Base-by-base conservation (phyloP, 2,329 filamentous ascomycete genomes). In the Karstenula rhodostoma region DNA sequence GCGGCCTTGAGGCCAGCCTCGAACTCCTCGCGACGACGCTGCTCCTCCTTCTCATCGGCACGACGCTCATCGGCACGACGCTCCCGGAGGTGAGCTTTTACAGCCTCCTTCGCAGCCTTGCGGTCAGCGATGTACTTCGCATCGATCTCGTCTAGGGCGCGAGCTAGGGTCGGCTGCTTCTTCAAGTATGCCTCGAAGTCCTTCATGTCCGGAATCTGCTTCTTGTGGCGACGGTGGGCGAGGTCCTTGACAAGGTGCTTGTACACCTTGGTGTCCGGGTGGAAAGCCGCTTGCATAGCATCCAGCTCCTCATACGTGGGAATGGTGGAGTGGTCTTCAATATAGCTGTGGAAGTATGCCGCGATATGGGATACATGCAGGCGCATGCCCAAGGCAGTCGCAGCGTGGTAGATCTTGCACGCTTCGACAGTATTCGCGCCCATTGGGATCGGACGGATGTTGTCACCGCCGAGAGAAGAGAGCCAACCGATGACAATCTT, bases 371-470 rank as follows among this genome's bases (percentile, higher is more conserved):
- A 19, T 1, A 22, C 29, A 22, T 50, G 29, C 1, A 3, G n/a
- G 13, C 49, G 32, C 49, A 52, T 52, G n/a, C 22, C 49, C n/a
- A 52, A 19, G 3, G 17, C 49, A 3, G 19, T 25, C 25, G 32
- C 49, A 15, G 33, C 49, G 6, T 52, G 49, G 9, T 15, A 40
- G 33, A 52, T 25, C 22, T 52, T 52, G 49, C 49, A 52, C 0
- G 32, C 49, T 5, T 52, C 49, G 4, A 52, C 49, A 19, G 49
- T 52, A 29, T 50, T 35, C 12, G 15, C 10, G 49, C 49, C 49
- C 32, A 25, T 37, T 1, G 32, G 19, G 8, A 52, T 40, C 1
- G 32, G 10, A 13, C 13, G 19, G 9, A 52, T 6, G 15, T 40
- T n/a, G 12, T 15, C 15, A 9, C 4, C 15, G n/a, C 49, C 33